Evolutionary conservation across 495 filamentous ascomycete species (phyloP), one percentile per base, ranked within the genome.

Genomic region (Cercophora sp.): DNA sequence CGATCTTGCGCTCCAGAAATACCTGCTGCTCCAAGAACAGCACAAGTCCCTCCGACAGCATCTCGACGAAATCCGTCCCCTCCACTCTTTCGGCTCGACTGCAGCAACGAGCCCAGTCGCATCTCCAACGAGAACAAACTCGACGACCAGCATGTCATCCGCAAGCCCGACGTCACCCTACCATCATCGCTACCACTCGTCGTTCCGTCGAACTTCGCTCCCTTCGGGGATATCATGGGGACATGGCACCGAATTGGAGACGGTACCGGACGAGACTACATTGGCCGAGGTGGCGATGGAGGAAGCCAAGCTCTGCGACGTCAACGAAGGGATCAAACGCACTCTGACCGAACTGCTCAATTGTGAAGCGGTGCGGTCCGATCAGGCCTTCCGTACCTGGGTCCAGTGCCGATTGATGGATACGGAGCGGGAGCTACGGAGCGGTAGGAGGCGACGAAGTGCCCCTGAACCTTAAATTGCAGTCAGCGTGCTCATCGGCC

Each of bases 271-370:
- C 52, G 70, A 73, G 48, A 54, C 59, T 5, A 52, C 60, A 18
- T 35, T 65, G 20, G 59, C 62, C 23, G 74, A 76, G 41, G 66
- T 82, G 41, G 77, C 75, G 13, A 60, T 72, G 13, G 78, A 78
- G 51, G 76, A 83, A 48, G 66, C 70, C 48, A 76, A 74, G 56
- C 70, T 83, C 24, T 78, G 72, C 64, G 68, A 79, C 39, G 76
- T 85, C 63, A 85, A 84, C 67, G 74, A 80, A 57, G 74, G 80
- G 40, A 83, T 85, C 64, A 86, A 86, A 67, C 71, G 74, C 13
- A 79, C 80, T 9, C 62, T 86, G 54, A 86, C 83, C 3, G 81
- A 83, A 59, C 71, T 86, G 22, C 75, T 86, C 49, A 85, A 86
- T 65, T 84, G 79, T 62, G 76, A 81, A 23, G 66, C 72, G 18